A percentile compares a stretch with the other conserved stretches of the same genome.
These are phyloP conservation scores for Claviceps quebecensis DNA, from an alignment of 2,329 filamentous ascomycete species.

Conservation along the genomic window DNA sequence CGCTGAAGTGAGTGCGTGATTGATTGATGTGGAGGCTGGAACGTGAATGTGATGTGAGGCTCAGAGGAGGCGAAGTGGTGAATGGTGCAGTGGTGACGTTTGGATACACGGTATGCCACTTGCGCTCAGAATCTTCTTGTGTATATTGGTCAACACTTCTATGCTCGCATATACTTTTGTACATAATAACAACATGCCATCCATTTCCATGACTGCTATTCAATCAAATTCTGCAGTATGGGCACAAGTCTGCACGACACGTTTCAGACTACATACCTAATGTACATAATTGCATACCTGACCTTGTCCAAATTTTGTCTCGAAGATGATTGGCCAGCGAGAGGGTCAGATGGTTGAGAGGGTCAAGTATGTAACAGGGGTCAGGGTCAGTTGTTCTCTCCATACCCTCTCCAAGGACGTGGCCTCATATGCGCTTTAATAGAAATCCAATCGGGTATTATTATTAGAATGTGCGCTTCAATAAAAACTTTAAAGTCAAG, in stretches of 20 bases:
- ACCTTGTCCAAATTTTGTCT: too few relatives aligned
- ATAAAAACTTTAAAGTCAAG: too few relatives aligned
- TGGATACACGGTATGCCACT: not conserved
- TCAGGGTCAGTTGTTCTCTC: too few relatives aligned
- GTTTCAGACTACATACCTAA: not conserved
- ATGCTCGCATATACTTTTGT: not conserved
- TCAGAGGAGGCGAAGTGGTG: not conserved
- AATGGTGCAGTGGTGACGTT: not conserved
- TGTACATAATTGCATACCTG: too few relatives aligned
- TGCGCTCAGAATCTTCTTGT: not conserved
- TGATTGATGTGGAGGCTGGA: not conserved
- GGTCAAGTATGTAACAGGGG: too few relatives aligned
- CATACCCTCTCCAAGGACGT: too few relatives aligned
- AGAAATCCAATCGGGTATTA: too few relatives aligned
- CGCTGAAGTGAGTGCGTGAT: conserved; percentile 31
- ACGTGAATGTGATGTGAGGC: not conserved
- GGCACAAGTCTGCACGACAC: too few relatives aligned
- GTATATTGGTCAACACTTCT: not conserved
- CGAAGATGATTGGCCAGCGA: too few relatives aligned
- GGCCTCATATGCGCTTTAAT: too few relatives aligned
- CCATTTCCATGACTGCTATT: not conserved
- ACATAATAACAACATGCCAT: not conserved
- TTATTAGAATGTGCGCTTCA: too few relatives aligned
- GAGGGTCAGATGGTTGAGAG: too few relatives aligned
- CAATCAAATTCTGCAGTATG: not conserved